Evolutionary conservation across 2,329 filamentous ascomycete genomes (phyloP).

Genomic region (Fusarium sp.): DNA sequence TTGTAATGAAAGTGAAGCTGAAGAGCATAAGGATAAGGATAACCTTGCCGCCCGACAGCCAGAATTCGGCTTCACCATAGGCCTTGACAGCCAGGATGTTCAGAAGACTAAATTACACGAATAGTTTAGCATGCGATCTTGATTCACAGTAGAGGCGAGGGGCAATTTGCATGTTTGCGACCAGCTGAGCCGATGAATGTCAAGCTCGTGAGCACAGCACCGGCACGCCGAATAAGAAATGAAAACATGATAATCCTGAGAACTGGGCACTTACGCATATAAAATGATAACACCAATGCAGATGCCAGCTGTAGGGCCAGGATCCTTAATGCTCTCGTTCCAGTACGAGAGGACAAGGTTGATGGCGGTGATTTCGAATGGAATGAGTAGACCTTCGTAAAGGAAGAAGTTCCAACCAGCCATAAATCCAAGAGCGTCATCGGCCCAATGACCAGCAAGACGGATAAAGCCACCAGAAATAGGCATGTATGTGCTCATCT

Average conservation of each 20-base stretch:
- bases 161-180: constrained; percentile 9
- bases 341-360: constrained; percentile 60
- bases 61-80: constrained; percentile 81
- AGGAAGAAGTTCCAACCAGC: constrained; percentile 61
- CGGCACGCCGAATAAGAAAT: constrained; percentile 15
- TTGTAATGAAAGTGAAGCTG: constrained; percentile 82
- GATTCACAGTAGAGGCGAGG: constrained; percentile 3
- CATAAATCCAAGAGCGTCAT: constrained; percentile 73
- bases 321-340: constrained; percentile 64
- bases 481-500: constrained; percentile 74
- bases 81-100: constrained; percentile 75
- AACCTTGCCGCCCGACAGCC: constrained; percentile 73
- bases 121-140: constrained; percentile 49
- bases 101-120: constrained; percentile 58
- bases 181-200: too few species aligned
- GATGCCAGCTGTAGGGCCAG: constrained; percentile 75
- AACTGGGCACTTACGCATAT: constrained; percentile 64
- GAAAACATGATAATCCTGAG: constrained; percentile 1
- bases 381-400: constrained; percentile 60
- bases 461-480: constrained; percentile 74
- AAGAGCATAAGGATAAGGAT: constrained; percentile 76
- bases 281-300: constrained; percentile 68
- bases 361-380: constrained; percentile 60
- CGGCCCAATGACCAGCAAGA: constrained; percentile 74
- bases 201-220: neutral